These are phyloP conservation scores for Oryza punctata DNA, from an alignment of 176 grass and related monocot genomes.

Conservation along the genomic window DNA sequence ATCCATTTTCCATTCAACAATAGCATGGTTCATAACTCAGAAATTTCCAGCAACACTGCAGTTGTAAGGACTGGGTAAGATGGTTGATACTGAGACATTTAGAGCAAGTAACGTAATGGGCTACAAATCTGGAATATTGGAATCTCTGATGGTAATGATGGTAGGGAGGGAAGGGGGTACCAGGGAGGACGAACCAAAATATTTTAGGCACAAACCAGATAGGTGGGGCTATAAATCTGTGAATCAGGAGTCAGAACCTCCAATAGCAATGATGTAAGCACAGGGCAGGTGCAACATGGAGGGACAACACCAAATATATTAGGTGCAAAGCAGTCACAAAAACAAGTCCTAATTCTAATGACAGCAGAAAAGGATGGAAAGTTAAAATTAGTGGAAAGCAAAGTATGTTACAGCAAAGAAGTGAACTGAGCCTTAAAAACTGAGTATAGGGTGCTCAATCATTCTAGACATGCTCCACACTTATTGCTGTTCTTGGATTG, in stretches of 20 bases:
- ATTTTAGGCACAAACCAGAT: constrained; percentile 27
- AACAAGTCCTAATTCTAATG: constrained; percentile 32
- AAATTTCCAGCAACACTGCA: constrained; percentile 6
- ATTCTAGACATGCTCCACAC: constrained; percentile 7
- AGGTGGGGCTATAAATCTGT: not conserved
- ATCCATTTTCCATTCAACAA: not conserved
- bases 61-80: constrained; percentile 12
- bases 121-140: constrained; percentile 25
- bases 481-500: not conserved
- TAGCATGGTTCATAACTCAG: constrained; percentile 6
- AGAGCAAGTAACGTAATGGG: constrained; percentile 8
- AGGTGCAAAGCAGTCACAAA: constrained; percentile 27
- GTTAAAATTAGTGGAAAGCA: constrained; percentile 12
- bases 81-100: constrained; percentile 10
- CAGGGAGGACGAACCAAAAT: constrained; percentile 23
- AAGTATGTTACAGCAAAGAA: not conserved
- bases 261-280: constrained; percentile 40
- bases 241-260: constrained; percentile 32
- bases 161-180: not conserved
- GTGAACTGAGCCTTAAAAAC: constrained; percentile 1
- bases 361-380: constrained; percentile 3
- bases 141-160: constrained; percentile 31
- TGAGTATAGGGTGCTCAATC: not conserved
- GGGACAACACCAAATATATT: constrained; percentile 22
- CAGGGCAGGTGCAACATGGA: not conserved